Percentiles rank a stretch among this genome's conserved stretches.
Evolutionary conservation across 768 basidiomycete genomes (phyloP).

Genomic region (Tricholoma matsutake): DNA sequence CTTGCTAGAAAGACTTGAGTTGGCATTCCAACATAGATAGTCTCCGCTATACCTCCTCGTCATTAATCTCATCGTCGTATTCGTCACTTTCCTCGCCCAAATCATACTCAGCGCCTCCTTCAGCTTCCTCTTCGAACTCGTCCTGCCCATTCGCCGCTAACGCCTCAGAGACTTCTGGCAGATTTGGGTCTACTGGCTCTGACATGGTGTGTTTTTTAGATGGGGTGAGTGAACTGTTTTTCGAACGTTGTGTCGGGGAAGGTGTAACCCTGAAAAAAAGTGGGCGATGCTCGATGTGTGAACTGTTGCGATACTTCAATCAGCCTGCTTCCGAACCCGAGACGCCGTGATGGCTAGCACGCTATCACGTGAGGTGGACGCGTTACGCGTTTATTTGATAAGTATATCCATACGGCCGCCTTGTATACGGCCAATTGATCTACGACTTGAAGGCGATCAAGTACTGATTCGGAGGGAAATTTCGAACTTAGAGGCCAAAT

Average conservation of each 20-base stretch:
- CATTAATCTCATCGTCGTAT: slow-evolving; percentile 13
- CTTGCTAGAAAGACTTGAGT: slow-evolving; percentile 7
- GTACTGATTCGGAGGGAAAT: too few relatives aligned
- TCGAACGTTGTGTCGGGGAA: not conserved
- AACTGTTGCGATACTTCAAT: slow-evolving; percentile 14
- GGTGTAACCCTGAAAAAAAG: slow-evolving; percentile 5
- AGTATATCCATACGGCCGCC: not conserved
- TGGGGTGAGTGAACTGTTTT: not conserved
- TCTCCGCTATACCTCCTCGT: slow-evolving; percentile 12
- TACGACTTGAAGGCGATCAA: not conserved
- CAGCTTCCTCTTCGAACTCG: slow-evolving; percentile 1
- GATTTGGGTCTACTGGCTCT: slow-evolving; percentile 12
- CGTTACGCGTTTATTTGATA: slow-evolving; percentile 1
- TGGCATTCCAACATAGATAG: not conserved
- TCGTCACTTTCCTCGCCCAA: slow-evolving; percentile 21
- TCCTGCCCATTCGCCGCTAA: slow-evolving; percentile 10
- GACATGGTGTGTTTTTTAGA: slow-evolving; percentile 11
- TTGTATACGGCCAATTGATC: not conserved
- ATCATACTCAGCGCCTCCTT: slow-evolving; percentile 10
- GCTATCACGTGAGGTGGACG: slow-evolving; percentile 16
- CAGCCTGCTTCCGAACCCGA: slow-evolving; percentile 13
- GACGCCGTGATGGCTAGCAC: slow-evolving; percentile 11
- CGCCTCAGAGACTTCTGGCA: slow-evolving; percentile 11
- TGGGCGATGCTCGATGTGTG: slow-evolving; percentile 15
- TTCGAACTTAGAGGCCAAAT: too few relatives aligned